Conservation (phyloP, 805 yeast genomes). For the Schizosaccharomyces japonicus region DNA sequence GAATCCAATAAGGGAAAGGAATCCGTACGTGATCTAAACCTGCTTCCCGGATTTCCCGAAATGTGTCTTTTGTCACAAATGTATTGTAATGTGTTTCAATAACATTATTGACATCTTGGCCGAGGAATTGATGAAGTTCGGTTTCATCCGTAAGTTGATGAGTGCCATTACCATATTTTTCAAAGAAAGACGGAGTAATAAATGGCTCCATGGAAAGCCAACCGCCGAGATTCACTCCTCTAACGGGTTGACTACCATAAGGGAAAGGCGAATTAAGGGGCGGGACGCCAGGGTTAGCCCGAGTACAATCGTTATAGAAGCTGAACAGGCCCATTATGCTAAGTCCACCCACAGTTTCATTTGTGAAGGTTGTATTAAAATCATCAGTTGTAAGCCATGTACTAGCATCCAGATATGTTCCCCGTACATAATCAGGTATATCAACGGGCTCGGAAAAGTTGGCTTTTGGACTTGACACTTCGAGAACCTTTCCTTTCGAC, state of each 20-base stretch:
- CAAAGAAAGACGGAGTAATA: conserved; percentile 59
- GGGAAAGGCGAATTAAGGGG: conserved; percentile 13
- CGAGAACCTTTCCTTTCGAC: no score
- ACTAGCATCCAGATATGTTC: conserved; percentile 13
- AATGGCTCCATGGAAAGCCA: conserved; percentile 74
- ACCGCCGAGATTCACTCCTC: conserved; percentile 69
- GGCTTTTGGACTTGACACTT: neutral
- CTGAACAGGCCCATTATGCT: conserved; percentile 17
- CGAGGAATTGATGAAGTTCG: conserved; percentile 28
- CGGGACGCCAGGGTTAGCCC: conserved; percentile 15
- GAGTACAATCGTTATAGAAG: conserved; percentile 15
- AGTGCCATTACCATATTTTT: conserved; percentile 14
- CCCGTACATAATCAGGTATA: conserved; percentile 12
- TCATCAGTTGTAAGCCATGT: conserved; percentile 17
- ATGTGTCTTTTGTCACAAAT: conserved; percentile 54
- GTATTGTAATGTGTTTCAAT: conserved; percentile 53
- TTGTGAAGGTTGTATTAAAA: conserved; percentile 17
- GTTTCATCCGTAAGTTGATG: conserved; percentile 46
- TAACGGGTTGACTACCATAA: conserved; percentile 16
- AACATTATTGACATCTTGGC: conserved; percentile 24
- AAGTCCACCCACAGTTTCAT: conserved; percentile 16
- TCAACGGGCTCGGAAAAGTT: neutral
- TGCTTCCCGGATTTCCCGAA: conserved; percentile 28
- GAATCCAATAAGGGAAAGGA: conserved; percentile 93
- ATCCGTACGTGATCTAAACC: conserved; percentile 74